phyloP scores from a whole-genome alignment of 2,329 filamentous ascomycete species.

The Phyllosticta paracitricarpa region DNA sequence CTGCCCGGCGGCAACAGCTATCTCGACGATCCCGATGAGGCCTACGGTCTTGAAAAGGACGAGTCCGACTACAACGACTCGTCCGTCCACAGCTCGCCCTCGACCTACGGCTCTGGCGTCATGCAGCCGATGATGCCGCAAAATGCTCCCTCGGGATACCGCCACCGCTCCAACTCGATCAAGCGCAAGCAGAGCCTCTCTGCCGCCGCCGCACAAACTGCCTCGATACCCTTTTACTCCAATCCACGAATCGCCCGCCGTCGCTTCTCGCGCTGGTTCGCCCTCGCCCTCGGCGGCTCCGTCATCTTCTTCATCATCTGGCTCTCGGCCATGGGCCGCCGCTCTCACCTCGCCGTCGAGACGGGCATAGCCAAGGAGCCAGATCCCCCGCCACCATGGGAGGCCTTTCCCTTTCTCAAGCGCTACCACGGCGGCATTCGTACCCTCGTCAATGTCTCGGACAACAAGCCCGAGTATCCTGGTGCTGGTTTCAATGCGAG shows the following conservation, averaged over 20 bases:
- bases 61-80: constrained; percentile 26
- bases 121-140: constrained; percentile 31
- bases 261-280: constrained; percentile 68
- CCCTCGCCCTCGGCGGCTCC: constrained; percentile 56
- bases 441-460: constrained; percentile 52
- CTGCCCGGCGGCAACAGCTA: constrained; percentile 14
- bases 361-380: constrained; percentile 50
- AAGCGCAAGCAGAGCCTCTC: constrained; percentile 16
- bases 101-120: constrained; percentile 33
- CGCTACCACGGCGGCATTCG: constrained; percentile 85
- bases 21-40: constrained; percentile 21
- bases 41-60: constrained; percentile 30
- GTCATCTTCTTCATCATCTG: constrained; percentile 69
- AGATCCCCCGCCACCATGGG: constrained; percentile 65
- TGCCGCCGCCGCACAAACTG: constrained; percentile 14
- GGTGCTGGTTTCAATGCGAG: constrained; percentile 43
- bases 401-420: constrained; percentile 73
- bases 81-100: constrained; percentile 35
- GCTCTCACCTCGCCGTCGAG: constrained; percentile 47
- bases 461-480: constrained; percentile 77
- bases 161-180: constrained; percentile 13
- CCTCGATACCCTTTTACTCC: background rate
- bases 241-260: constrained; percentile 3
- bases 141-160: constrained; percentile 21
- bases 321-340: constrained; percentile 57